Base-by-base conservation (phyloP, 208 protist species). In the Dictyostelium gargantuum region DNA sequence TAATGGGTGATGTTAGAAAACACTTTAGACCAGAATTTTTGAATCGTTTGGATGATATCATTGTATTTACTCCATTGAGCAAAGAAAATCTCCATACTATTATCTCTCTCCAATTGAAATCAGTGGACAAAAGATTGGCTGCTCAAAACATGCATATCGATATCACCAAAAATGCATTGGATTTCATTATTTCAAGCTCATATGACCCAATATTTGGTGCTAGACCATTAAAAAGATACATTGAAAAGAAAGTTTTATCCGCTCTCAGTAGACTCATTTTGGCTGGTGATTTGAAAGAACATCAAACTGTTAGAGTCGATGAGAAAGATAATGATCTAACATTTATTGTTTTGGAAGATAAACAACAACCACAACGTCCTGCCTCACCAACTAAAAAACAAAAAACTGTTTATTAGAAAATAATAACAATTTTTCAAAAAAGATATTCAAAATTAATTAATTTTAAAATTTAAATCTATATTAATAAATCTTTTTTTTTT, bases 21-120 rank as follows among this genome's bases (percentile, higher is more conserved):
- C 96, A 97, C 70, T 99, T 99, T 95, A 86, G 96, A 8, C 99
- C 99, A 11, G 99, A 99, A 95, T 99, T 99, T 89, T 96, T 99
- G 58, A 99, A 99, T 96, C 97, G 99, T 40, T 93, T 99, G 3
- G 99, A 99, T 94, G 98, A 99, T 84, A 98, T 99, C 42, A 93
- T 99, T 23, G 95, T 99, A 72, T 99, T 99, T 95, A 98, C 97
- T 93, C 97, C 96, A 44, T 96, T 99, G 17, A 91, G 91, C 19
- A 91, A 95, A 35, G 77, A 91, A 1, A 95, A 98, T 85, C 97
- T 99, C 48, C 85, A 94, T 19, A 85, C 95, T 44, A 99, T 99
- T 82, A 96, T 99, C 42, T 93, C 97, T 13, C 79, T 99, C 6
- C 97, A 99, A 91, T 93, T 99, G 50, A 84, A 6, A 40, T 75